Percentiles rank a stretch among this genome's conserved stretches.
Evolutionary conservation across 1,284 basidiomycete genomes (phyloP).

Genomic region (Cutaneotrichosporon sp.): DNA sequence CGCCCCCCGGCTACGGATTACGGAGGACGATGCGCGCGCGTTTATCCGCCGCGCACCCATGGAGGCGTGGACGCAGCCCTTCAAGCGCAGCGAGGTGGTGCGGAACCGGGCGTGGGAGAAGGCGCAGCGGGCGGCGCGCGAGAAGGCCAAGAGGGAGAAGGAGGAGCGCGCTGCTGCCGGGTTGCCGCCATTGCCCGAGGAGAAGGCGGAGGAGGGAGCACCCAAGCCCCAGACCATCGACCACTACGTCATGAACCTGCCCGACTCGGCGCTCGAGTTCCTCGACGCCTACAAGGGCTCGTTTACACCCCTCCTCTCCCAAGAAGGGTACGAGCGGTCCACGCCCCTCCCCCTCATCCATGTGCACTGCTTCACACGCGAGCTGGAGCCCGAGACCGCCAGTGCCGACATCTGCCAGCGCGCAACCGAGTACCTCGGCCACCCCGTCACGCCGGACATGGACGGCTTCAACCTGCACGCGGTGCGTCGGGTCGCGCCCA

Average conservation of each 20-base stretch:
- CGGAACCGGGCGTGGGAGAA: conserved; percentile 29
- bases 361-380: conserved; percentile 94
- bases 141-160: conserved; percentile 9
- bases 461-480: conserved; percentile 63
- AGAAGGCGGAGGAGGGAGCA: background rate
- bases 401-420: conserved; percentile 76
- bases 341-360: conserved; percentile 84
- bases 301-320: conserved; percentile 53
- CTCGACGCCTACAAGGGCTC: conserved; percentile 80
- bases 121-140: conserved; percentile 29
- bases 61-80: conserved; percentile 64
- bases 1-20: conserved; percentile 64
- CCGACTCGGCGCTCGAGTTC: conserved; percentile 87
- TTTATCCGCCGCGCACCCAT: conserved; percentile 69
- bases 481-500: conserved; percentile 92
- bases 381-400: conserved; percentile 69
- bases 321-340: conserved; percentile 28
- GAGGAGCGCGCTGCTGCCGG: background rate
- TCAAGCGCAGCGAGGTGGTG: conserved; percentile 55
- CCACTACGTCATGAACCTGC: conserved; percentile 97
- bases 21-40: conserved; percentile 77
- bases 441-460: conserved; percentile 60
- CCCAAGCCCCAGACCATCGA: conserved; percentile 60
- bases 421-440: conserved; percentile 68
- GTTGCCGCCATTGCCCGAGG: background rate